phyloP scores from a whole-genome alignment of 805 yeast species.

The Priceomyces castillae region DNA sequence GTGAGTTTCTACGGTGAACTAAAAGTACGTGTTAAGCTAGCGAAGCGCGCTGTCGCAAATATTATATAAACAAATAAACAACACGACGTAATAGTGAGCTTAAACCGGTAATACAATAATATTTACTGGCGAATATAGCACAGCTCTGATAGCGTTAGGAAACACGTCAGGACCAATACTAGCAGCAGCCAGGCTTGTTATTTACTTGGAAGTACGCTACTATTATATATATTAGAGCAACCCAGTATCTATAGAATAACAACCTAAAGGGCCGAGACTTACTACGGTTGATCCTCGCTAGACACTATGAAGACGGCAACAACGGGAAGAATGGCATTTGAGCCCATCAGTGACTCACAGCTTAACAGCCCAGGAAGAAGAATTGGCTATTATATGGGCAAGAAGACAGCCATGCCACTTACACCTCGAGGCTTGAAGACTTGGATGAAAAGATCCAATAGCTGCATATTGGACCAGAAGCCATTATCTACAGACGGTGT shows the following conservation, averaged over 20 bases:
- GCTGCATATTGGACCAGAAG: constrained; percentile 4
- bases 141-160: constrained; percentile 1
- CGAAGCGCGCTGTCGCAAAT: constrained; percentile 1
- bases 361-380: constrained; percentile 18
- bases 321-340: constrained; percentile 35
- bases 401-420: constrained; percentile 6
- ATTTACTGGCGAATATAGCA: constrained; percentile 5
- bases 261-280: not conserved
- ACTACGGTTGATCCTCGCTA: not conserved
- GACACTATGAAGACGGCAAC: constrained; percentile 3
- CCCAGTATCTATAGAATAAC: not conserved
- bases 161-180: constrained; percentile 2
- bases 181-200: not conserved
- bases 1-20: not conserved
- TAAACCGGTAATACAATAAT: constrained; percentile 9
- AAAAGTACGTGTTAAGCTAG: not conserved
- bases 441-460: not conserved
- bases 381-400: not conserved
- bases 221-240: not conserved
- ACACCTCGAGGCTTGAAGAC: constrained; percentile 2
- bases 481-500: constrained; percentile 3
- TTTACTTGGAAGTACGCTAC: not conserved
- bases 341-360: constrained; percentile 31
- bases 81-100: constrained; percentile 1
- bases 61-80: constrained; percentile 7